These are phyloP conservation scores for Pseudonectria buxi DNA, from an alignment of 2,329 filamentous ascomycete genomes.

Conservation along the genomic window DNA sequence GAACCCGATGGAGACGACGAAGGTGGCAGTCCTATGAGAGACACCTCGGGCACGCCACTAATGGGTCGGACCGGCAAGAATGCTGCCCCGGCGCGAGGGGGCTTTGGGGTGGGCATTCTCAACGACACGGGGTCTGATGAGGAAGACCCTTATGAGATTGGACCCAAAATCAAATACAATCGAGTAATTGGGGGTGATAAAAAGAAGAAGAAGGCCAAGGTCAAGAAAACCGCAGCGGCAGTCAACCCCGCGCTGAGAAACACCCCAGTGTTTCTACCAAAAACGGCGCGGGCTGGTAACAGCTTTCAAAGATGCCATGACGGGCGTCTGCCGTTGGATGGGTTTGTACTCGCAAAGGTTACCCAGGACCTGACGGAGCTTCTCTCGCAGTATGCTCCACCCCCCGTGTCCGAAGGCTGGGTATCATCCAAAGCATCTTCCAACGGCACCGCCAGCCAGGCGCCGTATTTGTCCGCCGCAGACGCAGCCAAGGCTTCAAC, in stretches of 20 bases:
- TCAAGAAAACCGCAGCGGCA: slow-evolving; percentile 39
- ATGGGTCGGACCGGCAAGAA: slow-evolving; percentile 41
- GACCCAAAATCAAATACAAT: slow-evolving; percentile 84
- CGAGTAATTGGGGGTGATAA: slow-evolving; percentile 74
- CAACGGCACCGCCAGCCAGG: slow-evolving; percentile 2
- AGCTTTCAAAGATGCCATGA: slow-evolving; percentile 65
- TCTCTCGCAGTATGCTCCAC: slow-evolving; percentile 49
- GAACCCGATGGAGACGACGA: slow-evolving; percentile 37
- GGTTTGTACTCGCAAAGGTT: slow-evolving; percentile 65
- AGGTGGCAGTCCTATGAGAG: no score
- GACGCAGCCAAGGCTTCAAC: slow-evolving; percentile 72
- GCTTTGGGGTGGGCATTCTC: slow-evolving; percentile 79
- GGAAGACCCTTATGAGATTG: slow-evolving; percentile 88
- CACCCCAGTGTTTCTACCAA: slow-evolving; percentile 71
- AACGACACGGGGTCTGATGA: slow-evolving; percentile 95
- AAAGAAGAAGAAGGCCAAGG: slow-evolving; percentile 68
- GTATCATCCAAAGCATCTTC: slow-evolving; percentile 47
- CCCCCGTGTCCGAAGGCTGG: slow-evolving; percentile 68
- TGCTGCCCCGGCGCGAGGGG: slow-evolving; percentile 46
- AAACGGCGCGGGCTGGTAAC: slow-evolving; percentile 29
- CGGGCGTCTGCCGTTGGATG: slow-evolving; percentile 69
- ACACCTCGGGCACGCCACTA: slow-evolving; percentile 17
- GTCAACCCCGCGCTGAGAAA: slow-evolving; percentile 58
- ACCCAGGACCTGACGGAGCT: slow-evolving; percentile 30
- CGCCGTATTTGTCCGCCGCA: slow-evolving; percentile 56